phyloP scores from a whole-genome alignment of 2,329 filamentous ascomycete species.

The Microsporum ferrugineum region DNA sequence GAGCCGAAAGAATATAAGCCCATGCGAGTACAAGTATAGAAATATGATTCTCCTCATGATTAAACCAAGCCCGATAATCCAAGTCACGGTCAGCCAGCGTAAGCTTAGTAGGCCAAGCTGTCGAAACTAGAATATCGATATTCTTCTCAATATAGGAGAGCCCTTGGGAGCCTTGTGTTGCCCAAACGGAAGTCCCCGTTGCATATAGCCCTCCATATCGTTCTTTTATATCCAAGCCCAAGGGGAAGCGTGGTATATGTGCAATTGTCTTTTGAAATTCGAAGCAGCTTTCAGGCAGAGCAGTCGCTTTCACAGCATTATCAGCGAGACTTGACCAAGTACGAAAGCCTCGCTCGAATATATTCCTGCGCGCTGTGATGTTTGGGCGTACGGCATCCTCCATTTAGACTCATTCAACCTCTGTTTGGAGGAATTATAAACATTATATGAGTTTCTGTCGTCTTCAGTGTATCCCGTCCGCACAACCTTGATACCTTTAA shows the following conservation, averaged over 20 bases:
- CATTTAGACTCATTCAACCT: neutral
- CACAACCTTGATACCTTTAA: neutral
- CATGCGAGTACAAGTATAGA: constrained; percentile 11
- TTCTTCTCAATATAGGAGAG: neutral
- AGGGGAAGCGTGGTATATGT: neutral
- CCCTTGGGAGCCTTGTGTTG: neutral
- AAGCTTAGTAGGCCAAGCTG: neutral
- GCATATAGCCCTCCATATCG: neutral
- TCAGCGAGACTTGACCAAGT: neutral
- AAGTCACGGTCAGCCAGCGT: neutral
- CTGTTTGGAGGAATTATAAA: too few relatives aligned
- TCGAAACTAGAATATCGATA: constrained; percentile 7
- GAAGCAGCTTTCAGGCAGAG: constrained; percentile 7
- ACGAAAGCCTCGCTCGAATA: neutral
- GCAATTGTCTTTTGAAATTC: neutral
- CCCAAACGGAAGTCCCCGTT: constrained; percentile 5
- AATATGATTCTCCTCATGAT: constrained; percentile 8
- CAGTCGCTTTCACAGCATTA: neutral
- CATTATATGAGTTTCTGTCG: too few relatives aligned
- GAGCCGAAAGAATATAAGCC: constrained; percentile 12
- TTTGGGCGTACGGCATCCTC: neutral
- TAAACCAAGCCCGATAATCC: constrained; percentile 10
- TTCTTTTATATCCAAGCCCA: neutral
- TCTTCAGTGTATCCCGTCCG: too few relatives aligned
- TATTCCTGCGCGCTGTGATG: neutral